Evolutionary conservation across 2,329 filamentous ascomycete genomes (phyloP), one percentile per base, ranked within the genome.

Genomic region (Aspergillus intermedius): DNA sequence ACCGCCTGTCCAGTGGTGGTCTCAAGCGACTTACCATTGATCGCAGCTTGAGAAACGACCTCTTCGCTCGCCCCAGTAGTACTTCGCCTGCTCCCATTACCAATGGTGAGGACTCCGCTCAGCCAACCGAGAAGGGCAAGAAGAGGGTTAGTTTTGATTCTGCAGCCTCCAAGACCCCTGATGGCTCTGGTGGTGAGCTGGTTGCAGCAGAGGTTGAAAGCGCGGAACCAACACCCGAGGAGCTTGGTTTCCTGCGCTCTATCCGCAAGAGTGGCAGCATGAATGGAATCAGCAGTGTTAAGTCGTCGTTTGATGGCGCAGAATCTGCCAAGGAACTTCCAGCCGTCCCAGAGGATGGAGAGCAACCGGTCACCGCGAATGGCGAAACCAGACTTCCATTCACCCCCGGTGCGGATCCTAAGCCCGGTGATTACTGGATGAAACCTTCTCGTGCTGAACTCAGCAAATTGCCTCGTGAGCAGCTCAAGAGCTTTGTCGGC

Each of bases 21-120:
- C 81, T 95, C 58, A 96, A 96, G 74, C 91, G 90, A 67, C 79
- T 98, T 49, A 86, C 91, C 46, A 96, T 98, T 65, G 94, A 96
- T 70, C 85, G 89, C 54, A 86, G 85, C 56, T 77, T 98, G 64
- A 81, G 88, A 47, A 90, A 73, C 21, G 77, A 83, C 53, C 68
- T 84, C 1, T 84, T 84, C 59, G 67, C 69, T 28, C 71, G 71
- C 44, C 62, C 68, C 22, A 49, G 66, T 40, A 62, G 64, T 49
- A 61, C 66, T 4, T 63, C 68, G 6, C 54, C 65, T 22, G 53
- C 59, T 12, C 49, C 60, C 2, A 59, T 68, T 35, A 67, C 67
- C 17, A 67, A 71, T 50, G 68, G 67, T 3, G 67, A 69, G 13
- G 67, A 77, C 53, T 65, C 74, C 53, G 64, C 56, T 42, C 57